A percentile compares a stretch with the other conserved stretches of the same genome.
phyloP scores from a whole-genome alignment of 139 green algal species.

The Coccomyxa sp. region DNA sequence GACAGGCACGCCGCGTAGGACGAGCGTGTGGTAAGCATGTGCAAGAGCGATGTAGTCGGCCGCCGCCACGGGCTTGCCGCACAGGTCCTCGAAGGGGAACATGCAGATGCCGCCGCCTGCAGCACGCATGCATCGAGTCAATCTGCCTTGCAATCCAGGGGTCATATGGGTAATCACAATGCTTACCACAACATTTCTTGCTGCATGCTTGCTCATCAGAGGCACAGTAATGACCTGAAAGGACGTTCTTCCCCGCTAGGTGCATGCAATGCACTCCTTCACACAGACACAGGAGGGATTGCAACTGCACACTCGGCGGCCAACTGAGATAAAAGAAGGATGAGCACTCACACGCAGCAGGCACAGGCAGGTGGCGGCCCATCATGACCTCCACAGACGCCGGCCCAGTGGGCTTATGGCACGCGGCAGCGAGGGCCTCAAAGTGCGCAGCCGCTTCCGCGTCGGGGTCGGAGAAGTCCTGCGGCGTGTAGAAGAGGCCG shows the following conservation, averaged over 20 bases:
- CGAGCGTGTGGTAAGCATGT: slow-evolving; percentile 70
- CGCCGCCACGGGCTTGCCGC: slow-evolving; percentile 68
- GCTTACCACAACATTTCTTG: background rate
- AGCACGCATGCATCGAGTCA: background rate
- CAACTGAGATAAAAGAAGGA: background rate
- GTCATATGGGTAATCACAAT: background rate
- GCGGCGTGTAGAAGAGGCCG: slow-evolving; percentile 78
- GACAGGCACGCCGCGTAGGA: slow-evolving; percentile 68
- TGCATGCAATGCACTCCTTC: too few species aligned
- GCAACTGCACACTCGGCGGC: too few species aligned
- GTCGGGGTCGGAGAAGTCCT: slow-evolving; percentile 6
- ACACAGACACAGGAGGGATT: too few species aligned
- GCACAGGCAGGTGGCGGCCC: slow-evolving; percentile 14
- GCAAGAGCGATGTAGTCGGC: slow-evolving; percentile 85
- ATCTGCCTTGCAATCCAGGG: background rate
- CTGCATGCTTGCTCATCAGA: too few species aligned
- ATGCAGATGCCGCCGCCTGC: slow-evolving; percentile 49
- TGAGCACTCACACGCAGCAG: background rate
- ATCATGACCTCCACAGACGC: slow-evolving; percentile 10
- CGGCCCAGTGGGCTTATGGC: slow-evolving; percentile 26
- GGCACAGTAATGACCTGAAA: too few species aligned
- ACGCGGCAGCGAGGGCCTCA: background rate
- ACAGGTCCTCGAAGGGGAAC: slow-evolving; percentile 85
- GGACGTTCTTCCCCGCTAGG: too few species aligned
- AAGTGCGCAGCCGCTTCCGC: slow-evolving; percentile 50